These are phyloP conservation scores for Ceratobasidium sp. DNA, from an alignment of 1,284 basidiomycete species.

Conservation along the genomic window DNA sequence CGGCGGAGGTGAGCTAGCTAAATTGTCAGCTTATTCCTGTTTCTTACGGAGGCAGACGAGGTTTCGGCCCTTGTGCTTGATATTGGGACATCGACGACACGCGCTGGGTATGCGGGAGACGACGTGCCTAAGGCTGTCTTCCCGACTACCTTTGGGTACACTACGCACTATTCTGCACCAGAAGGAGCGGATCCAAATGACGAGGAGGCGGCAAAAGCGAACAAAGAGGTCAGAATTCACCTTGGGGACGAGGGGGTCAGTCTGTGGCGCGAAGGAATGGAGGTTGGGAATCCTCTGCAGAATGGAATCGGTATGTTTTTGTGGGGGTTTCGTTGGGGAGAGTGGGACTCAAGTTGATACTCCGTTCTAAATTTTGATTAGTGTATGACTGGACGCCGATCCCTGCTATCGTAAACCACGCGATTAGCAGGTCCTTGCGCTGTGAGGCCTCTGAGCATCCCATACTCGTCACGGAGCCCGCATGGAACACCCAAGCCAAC, in stretches of 20 bases:
- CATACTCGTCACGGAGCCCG: constrained; percentile 92
- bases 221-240: constrained; percentile 76
- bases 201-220: constrained; percentile 42
- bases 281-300: constrained; percentile 85
- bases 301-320: constrained; percentile 84
- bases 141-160: constrained; percentile 90
- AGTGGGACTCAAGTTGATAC: not conserved
- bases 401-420: constrained; percentile 80
- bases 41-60: constrained; percentile 72
- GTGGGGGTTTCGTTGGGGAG: not conserved
- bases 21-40: not conserved
- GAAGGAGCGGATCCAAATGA: constrained; percentile 61
- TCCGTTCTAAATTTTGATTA: constrained; percentile 55
- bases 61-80: constrained; percentile 97
- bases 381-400: constrained; percentile 86
- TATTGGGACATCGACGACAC: constrained; percentile 89
- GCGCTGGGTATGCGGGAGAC: constrained; percentile 97
- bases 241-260: constrained; percentile 93
- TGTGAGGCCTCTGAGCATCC: constrained; percentile 87
- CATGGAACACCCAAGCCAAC: constrained; percentile 94
- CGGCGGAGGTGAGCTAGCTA: constrained; percentile 70
- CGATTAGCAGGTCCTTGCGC: constrained; percentile 80
- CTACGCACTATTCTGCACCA: constrained; percentile 57
- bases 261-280: constrained; percentile 90
- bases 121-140: constrained; percentile 95